Conservation (phyloP, 2,329 filamentous ascomycete species). For the Botrytis elliptica region DNA sequence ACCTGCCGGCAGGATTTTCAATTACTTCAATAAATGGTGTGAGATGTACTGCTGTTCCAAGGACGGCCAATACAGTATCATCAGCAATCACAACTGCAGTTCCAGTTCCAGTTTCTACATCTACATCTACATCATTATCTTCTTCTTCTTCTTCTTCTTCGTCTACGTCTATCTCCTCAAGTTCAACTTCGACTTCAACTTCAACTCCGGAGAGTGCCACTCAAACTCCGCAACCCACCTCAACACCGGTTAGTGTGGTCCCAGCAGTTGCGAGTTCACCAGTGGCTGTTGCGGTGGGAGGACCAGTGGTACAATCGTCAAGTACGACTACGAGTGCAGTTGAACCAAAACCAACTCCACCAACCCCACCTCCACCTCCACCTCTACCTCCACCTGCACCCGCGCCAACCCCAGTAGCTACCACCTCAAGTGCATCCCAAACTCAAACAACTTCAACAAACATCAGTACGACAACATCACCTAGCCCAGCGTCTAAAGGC, state of each 20-base stretch:
- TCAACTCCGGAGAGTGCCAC: slow-evolving; percentile 18
- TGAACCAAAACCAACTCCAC: neutral
- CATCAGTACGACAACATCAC: slow-evolving; percentile 7
- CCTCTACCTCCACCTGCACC: neutral
- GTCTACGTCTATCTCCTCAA: slow-evolving; percentile 19
- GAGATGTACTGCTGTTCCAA: slow-evolving; percentile 55
- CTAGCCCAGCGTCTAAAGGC: slow-evolving; percentile 30
- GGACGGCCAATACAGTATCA: slow-evolving; percentile 30
- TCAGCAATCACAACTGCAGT: slow-evolving; percentile 22
- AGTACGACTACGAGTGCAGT: slow-evolving; percentile 13
- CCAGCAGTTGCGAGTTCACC: slow-evolving; percentile 40
- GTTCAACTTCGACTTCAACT: neutral
- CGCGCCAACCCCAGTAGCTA: neutral
- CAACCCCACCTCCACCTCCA: neutral
- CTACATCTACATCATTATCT: neutral
- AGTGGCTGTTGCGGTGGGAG: slow-evolving; percentile 17
- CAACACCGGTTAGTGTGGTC: slow-evolving; percentile 46
- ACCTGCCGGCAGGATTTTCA: slow-evolving; percentile 48
- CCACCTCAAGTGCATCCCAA: slow-evolving; percentile 8
- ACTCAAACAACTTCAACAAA: slow-evolving; percentile 1
- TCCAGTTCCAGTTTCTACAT: slow-evolving; percentile 12
- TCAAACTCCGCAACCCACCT: slow-evolving; percentile 16
- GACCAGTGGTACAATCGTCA: slow-evolving; percentile 8
- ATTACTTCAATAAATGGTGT: slow-evolving; percentile 51
- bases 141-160: slow-evolving; percentile 9